Evolutionary conservation across 177 flowering plant genomes (phyloP), one percentile per base, ranked within the genome.

Genomic region (Telopea speciosissima): DNA sequence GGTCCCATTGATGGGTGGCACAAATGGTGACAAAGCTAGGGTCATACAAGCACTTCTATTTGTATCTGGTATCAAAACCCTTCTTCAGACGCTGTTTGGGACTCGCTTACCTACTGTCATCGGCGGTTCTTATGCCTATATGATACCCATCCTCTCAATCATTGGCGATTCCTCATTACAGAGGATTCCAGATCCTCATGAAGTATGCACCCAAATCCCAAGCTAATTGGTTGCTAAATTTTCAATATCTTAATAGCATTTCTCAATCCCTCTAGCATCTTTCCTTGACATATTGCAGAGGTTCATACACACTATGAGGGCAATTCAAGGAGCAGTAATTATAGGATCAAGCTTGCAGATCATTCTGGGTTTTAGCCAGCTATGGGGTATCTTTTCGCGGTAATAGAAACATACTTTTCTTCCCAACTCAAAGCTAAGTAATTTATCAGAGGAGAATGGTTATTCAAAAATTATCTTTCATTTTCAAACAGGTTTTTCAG

Each of bases 271-370:
- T 54, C 12, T 24, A 49, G 68, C 62, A 8, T 64, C 36, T 22
- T 64, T 71, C 62, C 62, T 9, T 71, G 11, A 49, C 24, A 33
- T 73, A n/a, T 49, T 52, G 33, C 68, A 87, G 92, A 85, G 90
- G 76, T 90, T 90, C 74, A 63, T 56, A 54, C 66, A 77, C n/a
- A 74, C 96, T 26, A 88, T 90, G 88, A 80, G 85, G 74, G 85
- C 82, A n/a, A 63, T 90, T 24, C 96, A 90, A 81, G 96, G 96
- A 60, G 90, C 93, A 24, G 68, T 88, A 2, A 80, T 90, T 52
- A 65, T 87, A 44, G 85, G 87, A 11, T 85, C 93, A 11, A 56
- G 83, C 23, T 77, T 89, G 23, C 89, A 83, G 45, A 79, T 83
- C 24, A 36, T 89, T 22, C 65, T 82, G 65, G 96, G 96, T 25